Evolutionary conservation across 2,329 filamentous ascomycete genomes (phyloP), one percentile per base, ranked within the genome.

Genomic region (Ophiostoma populinum): DNA sequence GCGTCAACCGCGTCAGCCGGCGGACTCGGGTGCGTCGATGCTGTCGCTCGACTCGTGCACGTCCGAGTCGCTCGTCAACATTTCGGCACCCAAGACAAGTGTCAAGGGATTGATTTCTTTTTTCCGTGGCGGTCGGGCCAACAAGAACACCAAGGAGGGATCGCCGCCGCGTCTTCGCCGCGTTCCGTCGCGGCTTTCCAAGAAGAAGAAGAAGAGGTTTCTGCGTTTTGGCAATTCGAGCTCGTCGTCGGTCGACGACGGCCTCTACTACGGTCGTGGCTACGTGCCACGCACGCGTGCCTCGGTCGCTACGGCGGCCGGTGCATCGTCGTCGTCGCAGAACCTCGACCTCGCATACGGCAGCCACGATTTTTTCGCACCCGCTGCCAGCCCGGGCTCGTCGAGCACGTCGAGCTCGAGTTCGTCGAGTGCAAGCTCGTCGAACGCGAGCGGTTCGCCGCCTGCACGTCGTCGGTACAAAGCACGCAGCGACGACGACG

Each of bases 251-350:
- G 51, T 70, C 28, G 66, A 72, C 46, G 58, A 58, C 30, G 67
- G 70, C 46, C 51, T 73, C 36, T 65, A 62, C 4, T 72, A 70
- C 49, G 67, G 67, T n/a, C 55, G 52, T 27, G 65, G 63, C 6
- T 65, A 57, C 39, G 48, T 55, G 19, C 46, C 51, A 29, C 46
- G 42, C 39, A 42, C 33, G 34, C 46, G 21, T 22, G 33, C 30
- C 29, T 12, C 15, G 13, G 12, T 18, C 19, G 34, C 13, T 24
- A 33, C 22, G 31, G 31, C 20, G 20, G 28, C 19, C 13, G 13
- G 2, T 19, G n/a, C 15, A n/a, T 19, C 10, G 24, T 21, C 20
- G 4, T 32, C 30, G 5, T 32, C 30, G 9, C 16, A 19, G 5
- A 7, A 32, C 9, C 16, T 18, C 32, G 22, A 34, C 12, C 20